Evolutionary conservation across 805 yeast species (phyloP), one percentile per base, ranked within the genome.

Genomic region (Yamadazyma tumulicola): DNA sequence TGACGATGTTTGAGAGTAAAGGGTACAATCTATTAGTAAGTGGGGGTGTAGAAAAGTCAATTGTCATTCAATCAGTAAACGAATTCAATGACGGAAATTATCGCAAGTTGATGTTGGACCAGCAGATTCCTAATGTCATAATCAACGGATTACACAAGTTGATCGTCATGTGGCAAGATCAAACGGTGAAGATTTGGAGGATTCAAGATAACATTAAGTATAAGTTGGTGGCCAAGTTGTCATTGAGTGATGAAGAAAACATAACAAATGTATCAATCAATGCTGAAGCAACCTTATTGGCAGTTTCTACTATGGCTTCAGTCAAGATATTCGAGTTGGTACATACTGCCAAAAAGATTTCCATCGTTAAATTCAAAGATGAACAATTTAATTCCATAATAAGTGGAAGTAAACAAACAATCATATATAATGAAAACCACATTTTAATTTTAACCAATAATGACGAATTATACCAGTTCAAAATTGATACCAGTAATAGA

Each of bases 101-200:
- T 48, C 69, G 78, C 41, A 87, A 85, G 55, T 57, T 93, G 21
- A 77, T 89, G 17, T 67, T 78, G 31, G 70, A 72, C 32, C 85
- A 82, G 46, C 76, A 69, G 45, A 54, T 58, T 11, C 70, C 81
- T 9, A 77, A 74, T 45, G 69, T 81, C 4, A 48, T 71, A 1
- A 52, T 75, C 10, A 73, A 75, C 41, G 56, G 38, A 29, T 64
- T 29, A 51, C 66, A 72, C 25, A 71, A 80, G 40, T 59, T 79
- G 16, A 57, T 91, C 18, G 70, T 77, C 6, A 71, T 82, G 72
- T 91, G 94, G 93, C 82, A 79, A 48, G 94, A 84, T 46, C 88
- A 84, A 53, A 67, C 74, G 3, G 74, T 91, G 26, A 87, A 87
- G 52, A 68, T 93, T 8, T 93, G 97, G 97, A 65, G 61, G 42